These are phyloP conservation scores for Suillus alpinus DNA, from an alignment of 768 basidiomycete genomes.

Conservation along the genomic window DNA sequence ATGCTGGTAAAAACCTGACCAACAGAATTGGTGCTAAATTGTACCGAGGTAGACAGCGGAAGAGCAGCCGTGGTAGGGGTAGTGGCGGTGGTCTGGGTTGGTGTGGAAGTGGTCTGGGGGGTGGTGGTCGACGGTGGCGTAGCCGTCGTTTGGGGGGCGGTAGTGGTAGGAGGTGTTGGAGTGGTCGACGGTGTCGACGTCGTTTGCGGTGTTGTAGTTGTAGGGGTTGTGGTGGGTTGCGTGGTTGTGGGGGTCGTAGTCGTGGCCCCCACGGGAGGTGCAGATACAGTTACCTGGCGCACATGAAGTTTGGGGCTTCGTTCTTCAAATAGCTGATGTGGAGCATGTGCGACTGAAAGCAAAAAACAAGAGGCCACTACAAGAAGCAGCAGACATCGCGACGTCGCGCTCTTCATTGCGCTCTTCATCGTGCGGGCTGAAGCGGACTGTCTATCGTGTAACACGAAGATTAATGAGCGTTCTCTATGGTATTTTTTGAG, in stretches of 20 bases:
- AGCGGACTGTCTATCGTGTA: slow-evolving; percentile 6
- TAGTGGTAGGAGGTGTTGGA: slow-evolving; percentile 4
- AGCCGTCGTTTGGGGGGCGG: slow-evolving; percentile 7
- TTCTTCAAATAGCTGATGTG: slow-evolving; percentile 17
- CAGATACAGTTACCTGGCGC: slow-evolving; percentile 7
- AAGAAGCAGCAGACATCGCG: slow-evolving; percentile 24
- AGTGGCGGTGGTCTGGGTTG: slow-evolving; percentile 3
- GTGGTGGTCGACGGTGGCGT: slow-evolving; percentile 1
- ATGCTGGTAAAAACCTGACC: slow-evolving; percentile 30
- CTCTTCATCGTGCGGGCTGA: slow-evolving; percentile 6
- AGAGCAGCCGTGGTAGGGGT: slow-evolving; percentile 3
- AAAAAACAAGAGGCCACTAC: slow-evolving; percentile 24
- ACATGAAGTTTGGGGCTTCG: slow-evolving; percentile 13
- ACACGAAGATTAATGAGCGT: slow-evolving; percentile 18
- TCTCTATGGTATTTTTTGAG: slow-evolving; percentile 23
- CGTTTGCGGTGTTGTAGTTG: slow-evolving; percentile 7
- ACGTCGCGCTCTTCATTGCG: slow-evolving; percentile 22
- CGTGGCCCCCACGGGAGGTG: neutral
- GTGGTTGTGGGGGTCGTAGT: slow-evolving; percentile 4
- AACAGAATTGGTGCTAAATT: slow-evolving; percentile 23
- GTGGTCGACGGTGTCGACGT: neutral
- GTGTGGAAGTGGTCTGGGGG: neutral
- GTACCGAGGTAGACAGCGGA: slow-evolving; percentile 12
- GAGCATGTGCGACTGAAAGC: slow-evolving; percentile 25
- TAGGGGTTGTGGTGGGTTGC: slow-evolving; percentile 9